Percentiles rank a stretch among this genome's conserved stretches.
Evolutionary conservation across 371 early-diverging fungal genomes (phyloP).

Genomic region (Apophysomyces sp.): DNA sequence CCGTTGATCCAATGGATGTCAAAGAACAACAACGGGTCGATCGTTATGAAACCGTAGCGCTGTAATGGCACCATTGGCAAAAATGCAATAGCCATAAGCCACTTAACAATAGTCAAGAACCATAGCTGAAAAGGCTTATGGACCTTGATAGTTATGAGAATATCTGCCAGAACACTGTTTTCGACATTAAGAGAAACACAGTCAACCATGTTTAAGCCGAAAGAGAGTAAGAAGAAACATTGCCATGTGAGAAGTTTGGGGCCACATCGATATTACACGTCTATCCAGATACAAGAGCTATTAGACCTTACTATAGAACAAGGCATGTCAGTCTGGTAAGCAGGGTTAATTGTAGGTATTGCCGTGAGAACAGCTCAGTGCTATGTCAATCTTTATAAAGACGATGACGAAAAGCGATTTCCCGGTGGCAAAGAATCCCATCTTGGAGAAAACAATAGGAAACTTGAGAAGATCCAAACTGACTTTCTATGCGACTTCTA

Average conservation of each 20-base stretch:
- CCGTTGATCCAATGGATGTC: conserved; percentile 6
- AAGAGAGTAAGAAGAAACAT: neutral
- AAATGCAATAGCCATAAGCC: neutral
- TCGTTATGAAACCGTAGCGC: conserved; percentile 3
- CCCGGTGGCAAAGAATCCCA: neutral
- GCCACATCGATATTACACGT: conserved; percentile 7
- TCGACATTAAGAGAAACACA: neutral
- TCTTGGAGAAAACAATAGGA: neutral
- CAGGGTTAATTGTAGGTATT: conserved; percentile 7
- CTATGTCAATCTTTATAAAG: conserved; percentile 9
- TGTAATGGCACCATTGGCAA: conserved; percentile 17
- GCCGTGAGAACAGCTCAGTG: conserved; percentile 7
- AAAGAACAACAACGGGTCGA: neutral
- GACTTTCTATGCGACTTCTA: conserved; percentile 6
- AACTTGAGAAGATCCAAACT: conserved; percentile 4
- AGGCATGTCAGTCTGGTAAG: conserved; percentile 11
- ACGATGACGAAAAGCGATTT: conserved; percentile 9
- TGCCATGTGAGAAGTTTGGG: neutral
- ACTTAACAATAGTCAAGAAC: neutral
- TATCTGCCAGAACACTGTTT: neutral
- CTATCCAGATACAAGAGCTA: conserved; percentile 13
- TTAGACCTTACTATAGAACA: conserved; percentile 14
- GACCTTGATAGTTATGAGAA: conserved; percentile 5
- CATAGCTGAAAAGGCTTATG: conserved; percentile 8
- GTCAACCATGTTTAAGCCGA: neutral